Percentiles rank a stretch among this genome's conserved stretches.
Conservation (phyloP, 2,329 filamentous ascomycete species). For the Penicillium sp. region DNA sequence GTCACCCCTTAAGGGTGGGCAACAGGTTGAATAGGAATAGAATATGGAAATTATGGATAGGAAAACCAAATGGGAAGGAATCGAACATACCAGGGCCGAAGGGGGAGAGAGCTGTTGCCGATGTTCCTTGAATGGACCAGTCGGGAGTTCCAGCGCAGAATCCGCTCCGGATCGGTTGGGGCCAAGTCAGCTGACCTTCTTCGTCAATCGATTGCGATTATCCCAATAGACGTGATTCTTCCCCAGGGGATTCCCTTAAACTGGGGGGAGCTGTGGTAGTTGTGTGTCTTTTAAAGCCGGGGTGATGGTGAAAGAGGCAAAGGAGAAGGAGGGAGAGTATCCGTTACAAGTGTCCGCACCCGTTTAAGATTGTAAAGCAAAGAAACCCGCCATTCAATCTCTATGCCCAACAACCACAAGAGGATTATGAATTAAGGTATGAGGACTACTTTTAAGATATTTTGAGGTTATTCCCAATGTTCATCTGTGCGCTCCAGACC, state of each 20-base stretch:
- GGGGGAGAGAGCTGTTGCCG: slow-evolving; percentile 9
- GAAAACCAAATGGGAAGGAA: slow-evolving; percentile 4
- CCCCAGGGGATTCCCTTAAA: neutral
- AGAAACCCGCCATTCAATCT: neutral
- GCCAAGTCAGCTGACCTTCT: slow-evolving; percentile 8
- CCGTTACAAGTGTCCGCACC: slow-evolving; percentile 12
- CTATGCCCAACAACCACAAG: neutral
- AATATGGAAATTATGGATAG: neutral
- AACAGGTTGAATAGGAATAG: neutral
- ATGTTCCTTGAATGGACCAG: slow-evolving; percentile 7
- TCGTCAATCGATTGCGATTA: slow-evolving; percentile 2
- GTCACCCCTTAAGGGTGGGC: neutral
- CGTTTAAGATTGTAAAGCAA: slow-evolving; percentile 1
- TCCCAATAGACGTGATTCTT: slow-evolving; percentile 2
- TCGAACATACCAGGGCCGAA: slow-evolving; percentile 22
- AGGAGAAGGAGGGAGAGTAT: slow-evolving; percentile 6
- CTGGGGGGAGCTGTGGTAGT: slow-evolving; percentile 2
- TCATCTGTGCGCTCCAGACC: neutral
- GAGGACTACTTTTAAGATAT: neutral
- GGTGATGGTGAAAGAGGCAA: slow-evolving; percentile 11
- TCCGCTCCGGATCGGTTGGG: slow-evolving; percentile 6
- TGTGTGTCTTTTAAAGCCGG: neutral
- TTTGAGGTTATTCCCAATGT: neutral
- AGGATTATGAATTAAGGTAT: neutral
- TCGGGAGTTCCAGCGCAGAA: slow-evolving; percentile 11